Evolutionary conservation across 148 eudicot genomes (phyloP).

Genomic region (Rhododendron williamsianum): DNA sequence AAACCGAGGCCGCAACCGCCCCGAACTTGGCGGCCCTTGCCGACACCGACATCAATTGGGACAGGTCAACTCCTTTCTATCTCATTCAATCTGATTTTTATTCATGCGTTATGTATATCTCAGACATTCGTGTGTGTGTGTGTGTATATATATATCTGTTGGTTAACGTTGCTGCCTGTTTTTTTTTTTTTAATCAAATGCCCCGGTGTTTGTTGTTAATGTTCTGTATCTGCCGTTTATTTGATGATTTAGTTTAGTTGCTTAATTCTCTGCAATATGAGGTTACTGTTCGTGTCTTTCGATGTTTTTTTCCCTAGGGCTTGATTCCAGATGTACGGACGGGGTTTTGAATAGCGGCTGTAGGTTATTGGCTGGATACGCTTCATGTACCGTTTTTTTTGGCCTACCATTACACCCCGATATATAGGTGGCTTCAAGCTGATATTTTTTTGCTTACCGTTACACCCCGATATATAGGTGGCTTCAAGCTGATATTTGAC

Average conservation of each 20-base stretch:
- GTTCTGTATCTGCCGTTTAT: not conserved
- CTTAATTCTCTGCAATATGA: not conserved
- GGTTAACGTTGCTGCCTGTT: not conserved
- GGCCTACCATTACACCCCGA: no score
- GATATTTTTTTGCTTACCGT: not conserved
- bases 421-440: no score
- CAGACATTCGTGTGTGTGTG: not conserved
- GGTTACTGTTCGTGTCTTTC: not conserved
- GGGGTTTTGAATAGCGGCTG: no score
- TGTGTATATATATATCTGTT: no score
- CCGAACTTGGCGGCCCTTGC: constrained; percentile 38
- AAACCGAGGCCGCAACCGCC: constrained; percentile 23
- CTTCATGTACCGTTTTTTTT: not conserved
- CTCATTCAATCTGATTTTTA: not conserved
- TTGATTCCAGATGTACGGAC: not conserved
- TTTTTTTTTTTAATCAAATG: no score
- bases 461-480: no score
- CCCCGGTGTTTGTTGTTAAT: not conserved
- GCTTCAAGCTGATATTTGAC: not conserved
- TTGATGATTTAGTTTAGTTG: not conserved
- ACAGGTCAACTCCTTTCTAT: constrained; percentile 28
- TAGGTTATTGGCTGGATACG: no score
- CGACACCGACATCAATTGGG: constrained; percentile 49
- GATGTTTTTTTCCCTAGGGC: not conserved
- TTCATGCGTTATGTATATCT: not conserved